Conservation (phyloP, 2,329 filamentous ascomycete genomes). For the Chrysoporthe deuterocubensis region DNA sequence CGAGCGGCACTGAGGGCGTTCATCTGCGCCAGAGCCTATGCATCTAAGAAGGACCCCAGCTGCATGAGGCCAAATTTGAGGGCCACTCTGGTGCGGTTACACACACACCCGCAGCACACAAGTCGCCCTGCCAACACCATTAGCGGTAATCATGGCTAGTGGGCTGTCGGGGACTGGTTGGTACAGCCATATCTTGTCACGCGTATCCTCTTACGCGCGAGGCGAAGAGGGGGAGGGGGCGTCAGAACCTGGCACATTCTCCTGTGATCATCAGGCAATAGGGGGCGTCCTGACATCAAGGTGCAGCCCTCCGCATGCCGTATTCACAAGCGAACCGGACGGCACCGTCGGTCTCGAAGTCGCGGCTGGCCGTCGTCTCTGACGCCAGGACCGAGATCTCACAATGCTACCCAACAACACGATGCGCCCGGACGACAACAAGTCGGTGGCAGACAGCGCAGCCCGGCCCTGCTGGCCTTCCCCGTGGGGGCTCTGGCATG, state of each 20-base stretch:
- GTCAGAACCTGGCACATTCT: neutral
- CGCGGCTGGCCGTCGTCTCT: neutral
- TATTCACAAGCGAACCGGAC: neutral
- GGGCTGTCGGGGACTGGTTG: neutral
- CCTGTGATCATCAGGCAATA: neutral
- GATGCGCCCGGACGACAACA: neutral
- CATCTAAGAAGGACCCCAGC: slow-evolving; percentile 6
- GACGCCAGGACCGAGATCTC: neutral
- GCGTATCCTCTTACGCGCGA: neutral
- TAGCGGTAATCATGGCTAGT: neutral
- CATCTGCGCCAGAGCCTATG: slow-evolving; percentile 17
- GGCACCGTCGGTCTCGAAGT: neutral
- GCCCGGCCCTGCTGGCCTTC: neutral
- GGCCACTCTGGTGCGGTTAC: slow-evolving; percentile 4
- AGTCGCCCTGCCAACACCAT: neutral
- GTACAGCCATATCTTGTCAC: neutral
- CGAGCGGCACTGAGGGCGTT: slow-evolving; percentile 12
- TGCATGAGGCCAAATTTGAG: slow-evolving; percentile 8
- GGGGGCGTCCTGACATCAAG: neutral
- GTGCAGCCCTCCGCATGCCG: neutral
- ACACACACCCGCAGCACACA: neutral
- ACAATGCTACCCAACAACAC: neutral
- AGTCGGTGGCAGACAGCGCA: neutral
- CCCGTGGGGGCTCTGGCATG: neutral
- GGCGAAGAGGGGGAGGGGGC: neutral